Conservation (phyloP, 371 early-diverging fungal genomes). For the Mucor ambiguus region DNA sequence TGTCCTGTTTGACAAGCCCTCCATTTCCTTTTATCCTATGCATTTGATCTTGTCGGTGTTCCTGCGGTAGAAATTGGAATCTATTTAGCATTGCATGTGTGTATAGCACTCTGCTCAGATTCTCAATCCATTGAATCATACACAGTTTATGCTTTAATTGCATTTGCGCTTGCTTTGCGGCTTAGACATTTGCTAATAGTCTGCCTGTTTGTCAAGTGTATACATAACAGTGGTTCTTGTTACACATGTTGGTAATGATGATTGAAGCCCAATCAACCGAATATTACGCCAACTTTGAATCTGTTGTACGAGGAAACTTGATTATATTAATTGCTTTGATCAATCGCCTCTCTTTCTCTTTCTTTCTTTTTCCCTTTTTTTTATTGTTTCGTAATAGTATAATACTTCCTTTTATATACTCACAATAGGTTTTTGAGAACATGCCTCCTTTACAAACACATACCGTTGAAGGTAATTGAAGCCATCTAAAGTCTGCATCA, state of each 20-base stretch:
- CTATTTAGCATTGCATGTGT: neutral
- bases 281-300: constrained; percentile 5
- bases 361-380: neutral
- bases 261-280: neutral
- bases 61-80: neutral
- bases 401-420: constrained; percentile 2
- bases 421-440: neutral
- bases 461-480: constrained; percentile 25
- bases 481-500: neutral
- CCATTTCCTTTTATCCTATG: neutral
- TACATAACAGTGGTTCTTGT: neutral
- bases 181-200: neutral
- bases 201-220: neutral
- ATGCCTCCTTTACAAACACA: constrained; percentile 22
- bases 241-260: neutral
- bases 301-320: constrained; percentile 9
- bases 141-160: neutral
- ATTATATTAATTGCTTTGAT: neutral
- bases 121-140: neutral
- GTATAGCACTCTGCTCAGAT: neutral
- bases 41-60: neutral
- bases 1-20: neutral
- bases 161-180: neutral
- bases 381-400: constrained; percentile 12
- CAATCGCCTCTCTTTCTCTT: neutral